Percentiles rank a stretch among this genome's conserved stretches.
Evolutionary conservation across 108 stramenopile species (phyloP).

Genomic region (Skeletonema tropicum): DNA sequence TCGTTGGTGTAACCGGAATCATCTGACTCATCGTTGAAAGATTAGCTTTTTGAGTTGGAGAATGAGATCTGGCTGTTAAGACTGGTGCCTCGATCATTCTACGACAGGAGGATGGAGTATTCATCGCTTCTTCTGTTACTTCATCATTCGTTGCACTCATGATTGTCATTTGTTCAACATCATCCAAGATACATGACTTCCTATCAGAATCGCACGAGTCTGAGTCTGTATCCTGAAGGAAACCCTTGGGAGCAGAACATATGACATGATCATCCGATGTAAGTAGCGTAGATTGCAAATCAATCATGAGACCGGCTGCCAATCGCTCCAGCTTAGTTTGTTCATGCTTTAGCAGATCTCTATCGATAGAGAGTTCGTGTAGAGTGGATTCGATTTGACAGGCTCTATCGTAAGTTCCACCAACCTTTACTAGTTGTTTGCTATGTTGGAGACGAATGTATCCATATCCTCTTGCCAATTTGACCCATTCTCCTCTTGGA

Average conservation of each 20-base stretch:
- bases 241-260: background rate
- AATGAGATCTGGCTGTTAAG: background rate
- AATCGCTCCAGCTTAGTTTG: background rate
- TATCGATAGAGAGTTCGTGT: background rate
- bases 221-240: background rate
- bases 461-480: background rate
- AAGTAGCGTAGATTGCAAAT: background rate
- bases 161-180: background rate
- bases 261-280: constrained; percentile 1
- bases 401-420: background rate
- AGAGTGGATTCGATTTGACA: background rate
- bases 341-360: background rate
- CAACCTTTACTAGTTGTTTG: background rate
- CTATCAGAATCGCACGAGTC: background rate
- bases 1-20: background rate
- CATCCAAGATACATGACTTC: background rate
- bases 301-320: background rate
- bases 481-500: background rate
- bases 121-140: background rate
- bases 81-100: background rate
- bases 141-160: background rate
- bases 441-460: background rate
- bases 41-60: background rate
- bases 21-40: no score
- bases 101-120: background rate